Conservation (phyloP, 2,329 filamentous ascomycete genomes). For the Pseudogymnoascus sp. region DNA sequence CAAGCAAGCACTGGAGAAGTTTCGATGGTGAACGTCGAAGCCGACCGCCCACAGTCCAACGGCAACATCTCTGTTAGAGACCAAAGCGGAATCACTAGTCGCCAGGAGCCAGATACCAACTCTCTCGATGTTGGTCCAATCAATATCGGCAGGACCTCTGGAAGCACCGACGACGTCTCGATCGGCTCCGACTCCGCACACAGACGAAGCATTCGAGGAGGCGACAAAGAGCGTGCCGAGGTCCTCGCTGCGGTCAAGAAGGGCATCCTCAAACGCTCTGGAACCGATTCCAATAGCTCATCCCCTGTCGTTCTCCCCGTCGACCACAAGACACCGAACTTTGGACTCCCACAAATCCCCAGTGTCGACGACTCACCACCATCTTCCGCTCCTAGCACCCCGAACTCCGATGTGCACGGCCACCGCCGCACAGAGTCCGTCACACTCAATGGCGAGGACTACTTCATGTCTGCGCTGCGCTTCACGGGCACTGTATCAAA, state of each 20-base stretch:
- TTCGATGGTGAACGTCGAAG: conserved; percentile 92
- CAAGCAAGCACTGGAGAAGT: conserved; percentile 74
- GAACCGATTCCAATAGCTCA: conserved; percentile 53
- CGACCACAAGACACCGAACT: conserved; percentile 45
- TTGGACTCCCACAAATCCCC: conserved; percentile 54
- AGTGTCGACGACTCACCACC: conserved; percentile 67
- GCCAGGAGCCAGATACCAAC: conserved; percentile 76
- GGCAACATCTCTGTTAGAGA: conserved; percentile 63
- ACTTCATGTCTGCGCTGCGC: conserved; percentile 72
- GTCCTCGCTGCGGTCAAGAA: conserved; percentile 88
- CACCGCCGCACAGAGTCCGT: conserved; percentile 63
- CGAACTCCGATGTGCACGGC: conserved; percentile 63
- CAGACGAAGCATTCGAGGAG: conserved; percentile 83
- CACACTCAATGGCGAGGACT: conserved; percentile 69
- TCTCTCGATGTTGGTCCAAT: conserved; percentile 56
- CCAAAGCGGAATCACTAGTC: conserved; percentile 67
- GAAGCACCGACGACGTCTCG: conserved; percentile 21
- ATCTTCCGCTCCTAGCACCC: conserved; percentile 82
- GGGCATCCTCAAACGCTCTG: conserved; percentile 81
- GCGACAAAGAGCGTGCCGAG: conserved; percentile 83
- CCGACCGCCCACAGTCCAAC: conserved; percentile 74
- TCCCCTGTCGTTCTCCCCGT: conserved; percentile 58
- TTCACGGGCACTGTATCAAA: conserved; percentile 63
- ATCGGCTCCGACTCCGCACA: conserved; percentile 31
- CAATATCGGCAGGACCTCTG: conserved; percentile 34